Percentiles rank a stretch among this genome's conserved stretches.
These are phyloP conservation scores for Croton laevigatus DNA, from an alignment of 441 rosid species.

Conservation along the genomic window DNA sequence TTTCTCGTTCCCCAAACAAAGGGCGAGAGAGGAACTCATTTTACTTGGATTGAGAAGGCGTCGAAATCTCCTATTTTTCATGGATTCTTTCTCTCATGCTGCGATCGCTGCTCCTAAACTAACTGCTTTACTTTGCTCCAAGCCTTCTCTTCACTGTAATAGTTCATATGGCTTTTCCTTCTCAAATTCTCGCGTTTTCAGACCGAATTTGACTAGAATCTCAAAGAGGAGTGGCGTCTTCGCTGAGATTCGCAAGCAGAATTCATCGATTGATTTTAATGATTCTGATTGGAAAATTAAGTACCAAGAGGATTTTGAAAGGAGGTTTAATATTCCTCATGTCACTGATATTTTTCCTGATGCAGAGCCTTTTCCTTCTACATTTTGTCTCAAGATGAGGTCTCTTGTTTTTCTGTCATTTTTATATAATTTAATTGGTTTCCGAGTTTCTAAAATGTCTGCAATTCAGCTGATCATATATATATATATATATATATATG, in stretches of 20 bases:
- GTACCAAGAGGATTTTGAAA: conserved; percentile 63
- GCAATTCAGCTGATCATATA: neutral
- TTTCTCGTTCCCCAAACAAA: neutral
- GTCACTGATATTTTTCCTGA: conserved; percentile 71
- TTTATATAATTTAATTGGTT: neutral
- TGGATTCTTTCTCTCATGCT: conserved; percentile 46
- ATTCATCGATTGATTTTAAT: conserved; percentile 39
- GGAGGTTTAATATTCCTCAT: conserved; percentile 74
- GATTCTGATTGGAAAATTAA: conserved; percentile 77
- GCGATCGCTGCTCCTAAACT: conserved; percentile 19
- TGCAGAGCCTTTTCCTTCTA: conserved; percentile 64
- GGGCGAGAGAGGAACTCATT: neutral
- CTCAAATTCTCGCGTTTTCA: conserved; percentile 20
- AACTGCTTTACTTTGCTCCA: conserved; percentile 14
- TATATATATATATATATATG: neutral
- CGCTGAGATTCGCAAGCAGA: conserved; percentile 22
- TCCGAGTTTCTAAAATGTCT: too few relatives aligned
- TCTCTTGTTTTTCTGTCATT: conserved; percentile 2
- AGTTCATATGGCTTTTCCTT: conserved; percentile 7
- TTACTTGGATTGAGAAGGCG: neutral
- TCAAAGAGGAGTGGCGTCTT: conserved; percentile 12
- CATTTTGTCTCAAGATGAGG: conserved; percentile 96
- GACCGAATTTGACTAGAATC: conserved; percentile 5
- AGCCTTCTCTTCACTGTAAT: conserved; percentile 9
- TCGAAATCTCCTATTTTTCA: conserved; percentile 18